phyloP scores from a whole-genome alignment of 1,284 basidiomycete species.

The Rhodotorula sp. region DNA sequence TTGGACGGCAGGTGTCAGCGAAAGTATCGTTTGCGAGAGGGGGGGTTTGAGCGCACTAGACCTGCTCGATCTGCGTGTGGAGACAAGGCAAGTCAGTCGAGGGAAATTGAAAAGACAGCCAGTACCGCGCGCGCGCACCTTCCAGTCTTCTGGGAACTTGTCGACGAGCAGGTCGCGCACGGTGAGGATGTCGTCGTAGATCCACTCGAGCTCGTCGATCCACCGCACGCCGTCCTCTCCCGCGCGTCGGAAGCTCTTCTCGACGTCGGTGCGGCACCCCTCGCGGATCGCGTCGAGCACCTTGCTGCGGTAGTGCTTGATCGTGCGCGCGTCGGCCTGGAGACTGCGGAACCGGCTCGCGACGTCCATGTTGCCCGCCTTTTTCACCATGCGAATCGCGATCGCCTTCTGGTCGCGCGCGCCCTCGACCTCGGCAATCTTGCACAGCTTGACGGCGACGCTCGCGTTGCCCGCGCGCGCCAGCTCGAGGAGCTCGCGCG shows the following conservation, averaged over 20 bases:
- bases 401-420: slow-evolving; percentile 93
- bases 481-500: slow-evolving; percentile 74
- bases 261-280: slow-evolving; percentile 35
- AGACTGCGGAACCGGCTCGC: slow-evolving; percentile 87
- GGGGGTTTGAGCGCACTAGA: too few species aligned
- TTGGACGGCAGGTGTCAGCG: slow-evolving; percentile 47
- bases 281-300: slow-evolving; percentile 77
- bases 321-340: slow-evolving; percentile 86
- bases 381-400: slow-evolving; percentile 90
- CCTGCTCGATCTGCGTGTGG: slow-evolving; percentile 24
- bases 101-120: background rate
- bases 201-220: slow-evolving; percentile 78
- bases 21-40: too few species aligned
- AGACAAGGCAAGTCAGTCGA: background rate
- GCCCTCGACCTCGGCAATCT: slow-evolving; percentile 91
- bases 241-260: slow-evolving; percentile 22
- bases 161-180: slow-evolving; percentile 83
- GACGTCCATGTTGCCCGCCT: slow-evolving; percentile 82
- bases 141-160: slow-evolving; percentile 80
- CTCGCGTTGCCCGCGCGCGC: slow-evolving; percentile 75
- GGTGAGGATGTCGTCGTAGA: slow-evolving; percentile 90
- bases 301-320: slow-evolving; percentile 95
- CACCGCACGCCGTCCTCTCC: slow-evolving; percentile 58
- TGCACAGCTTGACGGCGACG: slow-evolving; percentile 86
- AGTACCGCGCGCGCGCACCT: slow-evolving; percentile 24